phyloP scores from a whole-genome alignment of 2,329 filamentous ascomycete genomes.

The Cyanodermella asteris region DNA sequence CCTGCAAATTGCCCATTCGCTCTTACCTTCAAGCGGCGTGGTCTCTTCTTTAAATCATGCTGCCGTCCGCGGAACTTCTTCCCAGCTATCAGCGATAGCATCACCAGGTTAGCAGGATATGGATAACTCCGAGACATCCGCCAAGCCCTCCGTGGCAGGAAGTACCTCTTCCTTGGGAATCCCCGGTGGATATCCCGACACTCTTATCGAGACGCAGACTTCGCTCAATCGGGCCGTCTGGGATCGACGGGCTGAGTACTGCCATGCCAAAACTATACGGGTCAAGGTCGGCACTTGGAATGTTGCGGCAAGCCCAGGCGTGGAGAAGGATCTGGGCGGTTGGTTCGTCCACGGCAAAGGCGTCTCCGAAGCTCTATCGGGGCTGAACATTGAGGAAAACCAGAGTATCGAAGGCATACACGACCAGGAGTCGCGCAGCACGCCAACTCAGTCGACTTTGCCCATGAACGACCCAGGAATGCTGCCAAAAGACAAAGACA shows the following conservation, averaged over 20 bases:
- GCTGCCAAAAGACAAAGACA: conserved; percentile 39
- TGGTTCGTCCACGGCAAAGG: conserved; percentile 75
- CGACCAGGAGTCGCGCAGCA: conserved; percentile 24
- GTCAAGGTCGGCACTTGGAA: conserved; percentile 95
- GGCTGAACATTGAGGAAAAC: conserved; percentile 18
- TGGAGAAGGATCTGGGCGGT: conserved; percentile 64
- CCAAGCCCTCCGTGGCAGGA: too few species aligned
- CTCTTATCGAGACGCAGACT: too few species aligned
- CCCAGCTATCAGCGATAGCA: too few species aligned
- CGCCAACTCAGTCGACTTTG: conserved; percentile 20
- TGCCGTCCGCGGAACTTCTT: too few species aligned
- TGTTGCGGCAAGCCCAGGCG: conserved; percentile 62
- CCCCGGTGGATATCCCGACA: too few species aligned
- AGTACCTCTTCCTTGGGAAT: too few species aligned
- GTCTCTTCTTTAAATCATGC: too few species aligned
- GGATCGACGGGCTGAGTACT: conserved; percentile 59
- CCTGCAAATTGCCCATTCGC: too few species aligned
- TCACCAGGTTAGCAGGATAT: too few species aligned
- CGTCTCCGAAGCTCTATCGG: conserved; percentile 39
- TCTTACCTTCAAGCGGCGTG: too few species aligned
- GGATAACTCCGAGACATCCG: too few species aligned
- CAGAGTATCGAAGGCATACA: conserved; percentile 22
- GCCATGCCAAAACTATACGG: conserved; percentile 47
- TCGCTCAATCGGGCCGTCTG: conserved; percentile 39
- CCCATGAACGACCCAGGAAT: conserved; percentile 22